Base-by-base conservation (phyloP, 2,329 filamentous ascomycete species). In the Penicillium fuscoglaucum region DNA sequence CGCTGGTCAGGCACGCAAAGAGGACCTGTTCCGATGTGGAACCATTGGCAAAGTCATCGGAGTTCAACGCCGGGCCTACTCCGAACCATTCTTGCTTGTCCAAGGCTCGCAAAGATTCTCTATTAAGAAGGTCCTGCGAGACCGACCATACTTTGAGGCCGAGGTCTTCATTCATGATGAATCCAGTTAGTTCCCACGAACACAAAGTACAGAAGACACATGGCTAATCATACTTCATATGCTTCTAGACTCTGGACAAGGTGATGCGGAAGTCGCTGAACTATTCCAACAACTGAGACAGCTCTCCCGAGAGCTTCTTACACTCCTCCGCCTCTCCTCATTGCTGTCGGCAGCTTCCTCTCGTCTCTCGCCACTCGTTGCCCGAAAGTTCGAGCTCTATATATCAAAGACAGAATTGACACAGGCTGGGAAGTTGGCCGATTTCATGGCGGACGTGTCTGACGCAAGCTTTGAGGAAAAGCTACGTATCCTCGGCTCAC, bases 391-490 rank as follows among this genome's bases (percentile, higher is more conserved):
- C 44, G 93, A 98, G 70, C 78, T 93, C 53, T 95, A 91, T 74
- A 96, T 99, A 63, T 83, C 87, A 33, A 87, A 89, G 73, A 96
- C 95, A 72, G 87, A 91, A 59, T 74, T 95, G 51, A 82, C 85
- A 43, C 92, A 98, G 66, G 93, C 93, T 1, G 93, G 93, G 2
- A 80, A 87, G 9, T 82, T 99, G 10, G 93, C 95, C 7, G 95
- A 99, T 73, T 98, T 98, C 73, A 97, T 99, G 91, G 89, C 91
- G 40, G 96, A 96, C 71, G 84, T 98, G 26, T 85, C 96, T 3
- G 91, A 96, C 62, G 88, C 90, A 51, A 89, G 87, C 10, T 90
- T 96, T 63, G 91, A 96, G 73, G 95, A 99, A 72, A 97, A 96
- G 75, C 82, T 99, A 54, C 86, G 90, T 56, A 85, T 99, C 17